phyloP scores from a whole-genome alignment of 257 asterid species.

The Solanum chmielewskii region DNA sequence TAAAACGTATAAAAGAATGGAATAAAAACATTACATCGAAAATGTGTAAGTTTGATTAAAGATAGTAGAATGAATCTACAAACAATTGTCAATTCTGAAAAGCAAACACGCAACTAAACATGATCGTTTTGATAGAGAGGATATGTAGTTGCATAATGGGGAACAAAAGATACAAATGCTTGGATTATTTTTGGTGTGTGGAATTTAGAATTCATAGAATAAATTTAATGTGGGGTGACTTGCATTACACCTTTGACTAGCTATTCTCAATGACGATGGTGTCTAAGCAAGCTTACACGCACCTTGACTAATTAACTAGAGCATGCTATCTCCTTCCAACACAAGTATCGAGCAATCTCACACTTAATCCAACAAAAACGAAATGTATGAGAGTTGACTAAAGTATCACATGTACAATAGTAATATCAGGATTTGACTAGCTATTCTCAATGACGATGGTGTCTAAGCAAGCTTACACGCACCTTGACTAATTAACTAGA shows the following conservation, averaged over 20 bases:
- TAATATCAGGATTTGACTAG: neutral
- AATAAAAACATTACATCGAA: neutral
- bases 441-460: too few relatives aligned
- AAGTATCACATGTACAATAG: neutral
- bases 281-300: neutral
- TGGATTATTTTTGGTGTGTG: neutral
- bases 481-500: neutral
- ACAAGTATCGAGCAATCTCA: neutral
- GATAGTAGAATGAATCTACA: neutral
- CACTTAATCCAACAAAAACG: neutral
- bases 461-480: neutral
- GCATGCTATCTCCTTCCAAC: neutral
- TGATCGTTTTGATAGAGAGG: neutral
- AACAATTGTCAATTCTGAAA: neutral
- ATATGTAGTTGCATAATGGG: neutral
- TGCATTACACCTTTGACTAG: neutral
- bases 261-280: neutral
- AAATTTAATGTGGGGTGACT: neutral
- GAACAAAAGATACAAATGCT: neutral
- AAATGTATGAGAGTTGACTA: neutral
- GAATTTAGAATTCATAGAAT: neutral
- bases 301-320: neutral
- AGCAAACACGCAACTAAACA: neutral
- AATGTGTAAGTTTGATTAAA: neutral
- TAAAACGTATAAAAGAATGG: neutral